A percentile compares a stretch with the other conserved stretches of the same genome.
Conservation (phyloP, 257 asterid genomes). For the Ocimum tenuiflorum region DNA sequence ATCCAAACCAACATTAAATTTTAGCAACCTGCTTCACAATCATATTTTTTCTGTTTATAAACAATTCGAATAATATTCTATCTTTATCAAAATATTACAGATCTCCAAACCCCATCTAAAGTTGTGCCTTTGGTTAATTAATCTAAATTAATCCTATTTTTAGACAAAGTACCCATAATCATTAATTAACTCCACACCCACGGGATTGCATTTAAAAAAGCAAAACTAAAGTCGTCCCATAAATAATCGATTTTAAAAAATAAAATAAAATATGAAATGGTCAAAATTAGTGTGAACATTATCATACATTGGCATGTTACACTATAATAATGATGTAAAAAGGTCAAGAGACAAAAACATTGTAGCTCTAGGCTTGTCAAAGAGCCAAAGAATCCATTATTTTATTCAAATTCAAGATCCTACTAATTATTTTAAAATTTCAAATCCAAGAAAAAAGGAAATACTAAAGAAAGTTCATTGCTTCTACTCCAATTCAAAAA, state of each 20-base stretch:
- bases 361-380: conserved; percentile 17
- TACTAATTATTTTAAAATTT: not conserved
- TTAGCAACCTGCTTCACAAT: not conserved
- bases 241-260: not conserved
- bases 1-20: not conserved
- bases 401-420: conserved; percentile 16
- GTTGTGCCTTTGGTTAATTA: not conserved
- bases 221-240: not conserved
- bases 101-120: not conserved
- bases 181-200: not conserved
- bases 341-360: conserved; percentile 13
- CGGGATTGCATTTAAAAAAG: no score
- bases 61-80: not conserved
- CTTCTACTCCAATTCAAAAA: conserved; percentile 28
- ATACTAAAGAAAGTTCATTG: conserved; percentile 22
- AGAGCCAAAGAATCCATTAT: conserved; percentile 22
- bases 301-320: not conserved
- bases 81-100: conserved; percentile 2
- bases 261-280: not conserved
- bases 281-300: conserved; percentile 2
- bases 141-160: not conserved
- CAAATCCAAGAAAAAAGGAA: conserved; percentile 7
- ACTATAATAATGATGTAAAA: not conserved
- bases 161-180: not conserved
- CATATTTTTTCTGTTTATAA: not conserved